Base-by-base conservation (phyloP, 1,284 basidiomycete species). In the Ceratobasidium sp. region DNA sequence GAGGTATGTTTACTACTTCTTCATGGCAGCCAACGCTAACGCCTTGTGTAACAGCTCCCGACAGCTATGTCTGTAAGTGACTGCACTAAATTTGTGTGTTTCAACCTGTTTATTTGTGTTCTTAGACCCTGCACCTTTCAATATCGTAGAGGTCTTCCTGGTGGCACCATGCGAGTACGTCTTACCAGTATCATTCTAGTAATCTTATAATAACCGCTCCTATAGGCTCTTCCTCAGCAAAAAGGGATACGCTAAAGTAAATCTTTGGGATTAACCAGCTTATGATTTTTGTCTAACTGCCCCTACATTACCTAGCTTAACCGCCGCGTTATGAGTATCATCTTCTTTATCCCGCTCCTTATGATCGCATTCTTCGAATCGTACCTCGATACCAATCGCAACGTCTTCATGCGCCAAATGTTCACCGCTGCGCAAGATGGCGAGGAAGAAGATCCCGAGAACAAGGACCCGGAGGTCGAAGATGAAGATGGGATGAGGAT, bases 121-220 rank as follows among this genome's bases (percentile, higher is more conserved):
- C 32, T n/a, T 44, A 73, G 73, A 76, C 73, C 77, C 77, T 26
- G 79, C 85, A 0, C 86, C 86, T 0, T 87, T 97, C 85, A 98
- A 98, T 80, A 84, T 98, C 55, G 82, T 97, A 75, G 96, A 98
- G 81, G 84, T 86, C 0, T 81, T 95, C 77, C 82, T 97, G 50
- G 84, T 97, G 73, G 93, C 89, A 0, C 96, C 96, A 14, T 84
- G 94, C 58, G 95, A 97, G 93, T 95, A 78, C 77, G 90, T 85
- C 38, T 57, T 52, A 70, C 59, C 30, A 26, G 6, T 66, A 28
- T 8, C 30, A 41, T 23, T 54, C 30, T 38, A 21, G 44, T 38
- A 3, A 62, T 49, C 28, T 41, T 49, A 43, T 28, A 26, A 16
- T 44, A 26, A 38, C 57, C 52, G 43, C 23, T 38, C 32, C 67